phyloP scores from a whole-genome alignment of 352 stramenopile genomes.

The Blastocystis sp. region DNA sequence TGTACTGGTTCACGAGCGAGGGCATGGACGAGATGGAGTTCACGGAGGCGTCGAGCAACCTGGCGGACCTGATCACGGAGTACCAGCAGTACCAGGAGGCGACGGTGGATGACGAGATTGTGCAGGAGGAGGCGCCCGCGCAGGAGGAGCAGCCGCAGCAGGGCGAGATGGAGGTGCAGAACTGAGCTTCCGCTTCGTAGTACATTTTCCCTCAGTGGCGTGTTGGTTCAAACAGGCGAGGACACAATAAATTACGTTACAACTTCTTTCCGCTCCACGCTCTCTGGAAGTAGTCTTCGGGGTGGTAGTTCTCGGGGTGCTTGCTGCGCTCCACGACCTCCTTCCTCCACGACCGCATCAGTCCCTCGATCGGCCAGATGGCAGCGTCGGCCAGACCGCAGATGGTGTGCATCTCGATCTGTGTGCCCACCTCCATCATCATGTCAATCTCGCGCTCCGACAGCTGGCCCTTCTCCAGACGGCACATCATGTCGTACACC shows the following conservation, averaged over 20 bases:
- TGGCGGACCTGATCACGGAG: slow-evolving; percentile 99
- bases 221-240: too few relatives aligned
- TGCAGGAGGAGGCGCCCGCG: neutral
- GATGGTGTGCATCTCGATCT: slow-evolving; percentile 99
- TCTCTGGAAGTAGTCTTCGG: slow-evolving; percentile 70
- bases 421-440: slow-evolving; percentile 94
- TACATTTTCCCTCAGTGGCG: too few relatives aligned
- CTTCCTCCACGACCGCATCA: slow-evolving; percentile 51
- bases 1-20: slow-evolving; percentile 97
- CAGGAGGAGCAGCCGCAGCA: neutral
- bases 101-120: slow-evolving; percentile 86
- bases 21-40: slow-evolving; percentile 99
- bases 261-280: slow-evolving; percentile 47
- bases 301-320: slow-evolving; percentile 38
- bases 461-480: slow-evolving; percentile 94
- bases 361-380: slow-evolving; percentile 97
- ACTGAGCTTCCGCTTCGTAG: too few relatives aligned
- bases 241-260: neutral
- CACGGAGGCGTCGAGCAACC: slow-evolving; percentile 99
- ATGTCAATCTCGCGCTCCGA: slow-evolving; percentile 97
- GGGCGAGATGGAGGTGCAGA: neutral
- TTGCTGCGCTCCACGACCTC: slow-evolving; percentile 1
- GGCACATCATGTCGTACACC: slow-evolving; percentile 93
- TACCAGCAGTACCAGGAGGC: slow-evolving; percentile 99
- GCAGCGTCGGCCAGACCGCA: slow-evolving; percentile 96